phyloP scores from a whole-genome alignment of 164 flowering plant genomes.

The Umbilicus rupestris region DNA sequence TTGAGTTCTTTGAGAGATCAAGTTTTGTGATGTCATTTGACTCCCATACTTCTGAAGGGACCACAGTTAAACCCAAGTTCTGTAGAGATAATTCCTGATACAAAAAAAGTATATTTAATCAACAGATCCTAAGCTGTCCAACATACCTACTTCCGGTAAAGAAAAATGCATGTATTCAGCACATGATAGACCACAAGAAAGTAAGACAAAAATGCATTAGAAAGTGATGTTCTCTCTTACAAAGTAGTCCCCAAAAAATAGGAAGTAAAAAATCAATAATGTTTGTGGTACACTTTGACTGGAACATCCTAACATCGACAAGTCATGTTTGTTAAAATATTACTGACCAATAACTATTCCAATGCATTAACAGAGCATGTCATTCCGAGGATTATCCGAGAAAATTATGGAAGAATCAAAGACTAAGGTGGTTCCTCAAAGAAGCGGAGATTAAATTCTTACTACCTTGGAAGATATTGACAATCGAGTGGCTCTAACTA shows the following conservation, averaged over 20 bases:
- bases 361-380: background rate
- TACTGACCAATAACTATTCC: background rate
- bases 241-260: too few relatives aligned
- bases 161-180: background rate
- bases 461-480: constrained; percentile 67
- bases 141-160: background rate
- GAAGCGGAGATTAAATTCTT: background rate
- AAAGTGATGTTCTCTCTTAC: too few relatives aligned
- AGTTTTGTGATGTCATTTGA: constrained; percentile 59
- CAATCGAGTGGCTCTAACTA: constrained; percentile 61
- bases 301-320: too few relatives aligned
- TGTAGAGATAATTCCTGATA: constrained; percentile 70
- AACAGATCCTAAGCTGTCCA: background rate
- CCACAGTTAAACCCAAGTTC: constrained; percentile 48
- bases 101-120: constrained; percentile 11
- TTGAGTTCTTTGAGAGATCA: constrained; percentile 72
- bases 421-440: background rate
- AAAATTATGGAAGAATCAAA: background rate
- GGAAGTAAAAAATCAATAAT: too few relatives aligned
- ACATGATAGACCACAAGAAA: background rate
- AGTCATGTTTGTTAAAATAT: background rate
- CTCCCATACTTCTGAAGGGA: constrained; percentile 80
- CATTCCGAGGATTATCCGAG: background rate
- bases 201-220: too few relatives aligned
- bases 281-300: too few relatives aligned